Percentiles rank a stretch among this genome's conserved stretches.
These are phyloP conservation scores for Salvia rosmarinus DNA, from an alignment of 257 asterid species.

Conservation along the genomic window DNA sequence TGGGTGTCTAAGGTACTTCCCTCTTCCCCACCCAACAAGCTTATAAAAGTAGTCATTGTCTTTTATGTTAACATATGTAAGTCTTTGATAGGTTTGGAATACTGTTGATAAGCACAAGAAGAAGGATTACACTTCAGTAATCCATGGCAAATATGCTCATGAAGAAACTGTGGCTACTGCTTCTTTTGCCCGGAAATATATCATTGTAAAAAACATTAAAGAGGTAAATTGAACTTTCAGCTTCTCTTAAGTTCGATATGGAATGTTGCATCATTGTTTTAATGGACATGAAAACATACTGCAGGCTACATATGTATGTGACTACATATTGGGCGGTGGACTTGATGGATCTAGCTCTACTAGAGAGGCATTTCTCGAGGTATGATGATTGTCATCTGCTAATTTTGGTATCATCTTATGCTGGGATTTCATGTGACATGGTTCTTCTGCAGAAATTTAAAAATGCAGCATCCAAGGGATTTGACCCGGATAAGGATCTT, in stretches of 20 bases:
- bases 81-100: conserved; percentile 77
- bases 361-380: conserved; percentile 90
- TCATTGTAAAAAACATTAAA: conserved; percentile 83
- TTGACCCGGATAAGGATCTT: conserved; percentile 88
- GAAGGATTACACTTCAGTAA: conserved; percentile 87
- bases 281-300: background rate
- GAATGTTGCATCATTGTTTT: background rate
- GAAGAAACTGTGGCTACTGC: conserved; percentile 99
- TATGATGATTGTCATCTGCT: conserved; percentile 28
- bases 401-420: conserved; percentile 7
- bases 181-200: conserved; percentile 88
- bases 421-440: conserved; percentile 29
- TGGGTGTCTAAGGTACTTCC: conserved; percentile 90
- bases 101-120: conserved; percentile 93
- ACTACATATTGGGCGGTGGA: conserved; percentile 88
- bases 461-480: conserved; percentile 80
- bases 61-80: background rate
- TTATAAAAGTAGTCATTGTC: conserved; percentile 5
- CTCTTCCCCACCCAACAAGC: background rate
- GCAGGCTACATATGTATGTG: conserved; percentile 94
- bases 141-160: conserved; percentile 88
- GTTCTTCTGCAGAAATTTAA: conserved; percentile 78
- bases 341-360: conserved; percentile 98
- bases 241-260: background rate
- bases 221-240: conserved; percentile 73